phyloP scores from a whole-genome alignment of 495 filamentous ascomycete species.

The Bryoglossum gracile region DNA sequence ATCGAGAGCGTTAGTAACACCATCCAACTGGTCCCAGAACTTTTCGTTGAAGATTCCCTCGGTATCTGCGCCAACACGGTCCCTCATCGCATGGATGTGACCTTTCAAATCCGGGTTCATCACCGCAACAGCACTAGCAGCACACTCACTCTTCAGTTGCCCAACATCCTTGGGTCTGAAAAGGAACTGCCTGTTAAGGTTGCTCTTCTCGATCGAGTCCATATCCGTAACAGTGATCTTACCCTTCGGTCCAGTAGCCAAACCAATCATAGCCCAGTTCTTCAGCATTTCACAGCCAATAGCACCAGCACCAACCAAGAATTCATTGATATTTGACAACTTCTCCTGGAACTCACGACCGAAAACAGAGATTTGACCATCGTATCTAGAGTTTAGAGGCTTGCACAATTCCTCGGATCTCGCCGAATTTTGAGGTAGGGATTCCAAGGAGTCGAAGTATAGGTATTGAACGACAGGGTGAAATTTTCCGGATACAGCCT shows the following conservation, averaged over 20 bases:
- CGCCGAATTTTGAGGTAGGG: slow-evolving; percentile 62
- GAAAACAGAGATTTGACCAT: slow-evolving; percentile 96
- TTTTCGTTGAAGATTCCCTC: slow-evolving; percentile 92
- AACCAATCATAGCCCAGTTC: slow-evolving; percentile 99
- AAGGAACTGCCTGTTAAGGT: slow-evolving; percentile 95
- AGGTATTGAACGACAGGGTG: slow-evolving; percentile 86
- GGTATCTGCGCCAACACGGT: slow-evolving; percentile 86
- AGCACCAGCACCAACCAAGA: slow-evolving; percentile 93
- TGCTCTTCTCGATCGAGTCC: slow-evolving; percentile 98
- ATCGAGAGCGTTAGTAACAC: slow-evolving; percentile 94
- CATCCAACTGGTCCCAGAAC: slow-evolving; percentile 88
- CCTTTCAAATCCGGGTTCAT: slow-evolving; percentile 93
- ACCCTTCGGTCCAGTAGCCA: slow-evolving; percentile 82
- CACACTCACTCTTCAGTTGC: slow-evolving; percentile 94
- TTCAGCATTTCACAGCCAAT: slow-evolving; percentile 99
- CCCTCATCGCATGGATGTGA: slow-evolving; percentile 76
- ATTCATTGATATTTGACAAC: slow-evolving; percentile 78
- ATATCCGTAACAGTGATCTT: slow-evolving; percentile 91
- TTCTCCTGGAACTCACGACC: slow-evolving; percentile 92
- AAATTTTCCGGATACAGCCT: slow-evolving; percentile 97
- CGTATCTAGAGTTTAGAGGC: slow-evolving; percentile 76
- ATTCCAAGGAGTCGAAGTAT: slow-evolving; percentile 97
- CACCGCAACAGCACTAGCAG: slow-evolving; percentile 73
- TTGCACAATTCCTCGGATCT: slow-evolving; percentile 85
- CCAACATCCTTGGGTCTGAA: slow-evolving; percentile 94